These are phyloP conservation scores for Porcisia deanei DNA, from an alignment of 208 protist genomes.

Conservation along the genomic window DNA sequence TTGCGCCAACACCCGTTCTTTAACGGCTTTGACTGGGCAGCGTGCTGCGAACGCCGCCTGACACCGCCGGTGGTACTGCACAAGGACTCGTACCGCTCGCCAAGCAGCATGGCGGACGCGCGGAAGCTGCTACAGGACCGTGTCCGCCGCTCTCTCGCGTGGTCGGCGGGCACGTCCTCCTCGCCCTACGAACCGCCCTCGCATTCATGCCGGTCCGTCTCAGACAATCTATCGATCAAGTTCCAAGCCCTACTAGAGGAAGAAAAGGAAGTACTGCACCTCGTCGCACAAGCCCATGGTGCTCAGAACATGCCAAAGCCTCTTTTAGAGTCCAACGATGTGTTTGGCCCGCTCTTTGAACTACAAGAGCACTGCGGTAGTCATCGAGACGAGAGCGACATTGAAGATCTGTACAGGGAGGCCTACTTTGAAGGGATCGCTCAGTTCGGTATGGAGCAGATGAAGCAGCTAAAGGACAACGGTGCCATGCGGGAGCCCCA, in stretches of 20 bases:
- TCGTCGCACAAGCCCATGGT: slow-evolving; percentile 40
- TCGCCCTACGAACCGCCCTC: slow-evolving; percentile 8
- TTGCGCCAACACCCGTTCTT: slow-evolving; percentile 70
- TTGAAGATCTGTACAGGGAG: slow-evolving; percentile 23
- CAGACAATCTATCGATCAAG: slow-evolving; percentile 18
- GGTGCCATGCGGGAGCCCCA: neutral
- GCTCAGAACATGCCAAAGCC: slow-evolving; percentile 33
- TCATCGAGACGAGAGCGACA: slow-evolving; percentile 43
- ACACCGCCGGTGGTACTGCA: slow-evolving; percentile 58
- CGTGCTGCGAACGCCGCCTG: slow-evolving; percentile 54
- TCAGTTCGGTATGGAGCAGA: neutral
- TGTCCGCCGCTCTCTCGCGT: slow-evolving; percentile 30
- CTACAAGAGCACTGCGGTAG: slow-evolving; percentile 62
- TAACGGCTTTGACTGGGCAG: slow-evolving; percentile 70
- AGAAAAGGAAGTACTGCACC: slow-evolving; percentile 41
- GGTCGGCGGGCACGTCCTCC: slow-evolving; percentile 4
- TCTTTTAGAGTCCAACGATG: slow-evolving; percentile 35
- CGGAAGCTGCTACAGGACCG: slow-evolving; percentile 31
- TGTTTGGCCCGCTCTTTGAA: slow-evolving; percentile 53
- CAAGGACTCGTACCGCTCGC: slow-evolving; percentile 49
- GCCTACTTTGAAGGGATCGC: slow-evolving; percentile 15
- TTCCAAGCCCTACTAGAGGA: slow-evolving; percentile 34
- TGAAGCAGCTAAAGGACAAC: slow-evolving; percentile 9
- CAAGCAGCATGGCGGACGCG: slow-evolving; percentile 24
- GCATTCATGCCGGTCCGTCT: slow-evolving; percentile 11